Conservation (phyloP, 2,329 filamentous ascomycete genomes). For the Penicillium janthinellum region DNA sequence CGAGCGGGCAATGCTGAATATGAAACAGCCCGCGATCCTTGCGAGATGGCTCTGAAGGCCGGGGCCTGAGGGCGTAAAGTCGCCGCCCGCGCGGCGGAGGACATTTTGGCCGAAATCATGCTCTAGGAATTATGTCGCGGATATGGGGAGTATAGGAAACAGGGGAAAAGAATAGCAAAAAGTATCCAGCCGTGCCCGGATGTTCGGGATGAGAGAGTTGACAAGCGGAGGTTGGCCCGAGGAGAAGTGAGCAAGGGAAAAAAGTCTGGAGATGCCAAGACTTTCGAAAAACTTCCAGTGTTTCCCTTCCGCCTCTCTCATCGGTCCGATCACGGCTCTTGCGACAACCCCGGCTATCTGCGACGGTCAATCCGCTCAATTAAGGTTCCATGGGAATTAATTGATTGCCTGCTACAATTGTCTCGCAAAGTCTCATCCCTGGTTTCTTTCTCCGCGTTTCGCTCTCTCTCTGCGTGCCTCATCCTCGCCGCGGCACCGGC, state of each 20-base stretch:
- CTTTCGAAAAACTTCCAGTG: conserved; percentile 39
- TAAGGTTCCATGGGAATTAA: background rate
- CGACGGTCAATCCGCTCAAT: conserved; percentile 5
- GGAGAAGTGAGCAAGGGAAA: conserved; percentile 34
- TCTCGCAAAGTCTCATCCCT: background rate
- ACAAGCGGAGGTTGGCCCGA: conserved; percentile 31
- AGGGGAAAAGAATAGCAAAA: conserved; percentile 10
- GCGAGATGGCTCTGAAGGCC: conserved; percentile 36
- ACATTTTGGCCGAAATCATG: conserved; percentile 45
- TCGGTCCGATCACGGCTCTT: conserved; percentile 29
- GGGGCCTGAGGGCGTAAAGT: conserved; percentile 39
- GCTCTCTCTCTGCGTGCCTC: conserved; percentile 1
- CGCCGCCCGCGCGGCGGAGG: conserved; percentile 41
- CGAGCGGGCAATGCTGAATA: conserved; percentile 43
- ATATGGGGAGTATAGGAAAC: conserved; percentile 5
- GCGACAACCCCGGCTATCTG: conserved; percentile 7
- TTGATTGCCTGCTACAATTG: background rate
- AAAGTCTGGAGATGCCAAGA: conserved; percentile 43
- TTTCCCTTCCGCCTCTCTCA: conserved; percentile 34
- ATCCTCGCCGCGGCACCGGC: conserved; percentile 17
- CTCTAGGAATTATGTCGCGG: conserved; percentile 23
- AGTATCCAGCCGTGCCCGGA: conserved; percentile 27
- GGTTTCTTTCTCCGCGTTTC: background rate
- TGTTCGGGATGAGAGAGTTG: conserved; percentile 25
- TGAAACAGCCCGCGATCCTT: conserved; percentile 36